A percentile compares a stretch with the other conserved stretches of the same genome.
Evolutionary conservation across 306 rosid genomes (phyloP).

Genomic region (Prunus padus): DNA sequence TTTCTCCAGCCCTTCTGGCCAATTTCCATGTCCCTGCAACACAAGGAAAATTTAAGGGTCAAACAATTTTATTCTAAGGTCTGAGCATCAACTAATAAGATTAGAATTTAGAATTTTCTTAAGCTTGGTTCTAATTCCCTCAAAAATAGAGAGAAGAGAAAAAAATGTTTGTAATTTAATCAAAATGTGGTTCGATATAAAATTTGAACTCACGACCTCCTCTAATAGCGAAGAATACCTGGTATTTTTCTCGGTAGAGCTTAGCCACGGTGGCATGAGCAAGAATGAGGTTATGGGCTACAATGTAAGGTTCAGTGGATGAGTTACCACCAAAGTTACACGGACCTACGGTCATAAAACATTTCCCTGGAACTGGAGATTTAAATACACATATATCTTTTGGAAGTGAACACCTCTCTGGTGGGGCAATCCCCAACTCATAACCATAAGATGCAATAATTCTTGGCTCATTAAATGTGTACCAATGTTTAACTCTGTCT

Average conservation of each 20-base stretch:
- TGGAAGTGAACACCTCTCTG: slow-evolving; percentile 52
- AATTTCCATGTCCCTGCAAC: not conserved
- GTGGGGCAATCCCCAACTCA: slow-evolving; percentile 43
- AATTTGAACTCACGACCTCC: not conserved
- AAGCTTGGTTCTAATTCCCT: not conserved
- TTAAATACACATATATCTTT: slow-evolving; percentile 35
- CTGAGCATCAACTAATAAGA: too few species aligned
- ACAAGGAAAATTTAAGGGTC: not conserved
- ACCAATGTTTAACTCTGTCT: slow-evolving; percentile 58
- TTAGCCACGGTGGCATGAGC: slow-evolving; percentile 33
- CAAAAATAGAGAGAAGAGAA: too few species aligned
- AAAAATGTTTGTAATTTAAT: too few species aligned
- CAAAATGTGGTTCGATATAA: not conserved
- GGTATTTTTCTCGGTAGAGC: slow-evolving; percentile 31
- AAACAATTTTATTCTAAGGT: not conserved
- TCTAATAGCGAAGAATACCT: slow-evolving; percentile 15
- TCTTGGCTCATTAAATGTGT: slow-evolving; percentile 48
- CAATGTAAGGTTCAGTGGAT: slow-evolving; percentile 34
- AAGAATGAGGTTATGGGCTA: slow-evolving; percentile 35
- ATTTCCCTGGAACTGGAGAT: slow-evolving; percentile 33
- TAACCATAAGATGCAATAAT: slow-evolving; percentile 27
- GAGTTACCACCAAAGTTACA: slow-evolving; percentile 27
- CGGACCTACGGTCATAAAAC: slow-evolving; percentile 31
- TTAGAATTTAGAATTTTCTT: not conserved
- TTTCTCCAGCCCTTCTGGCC: slow-evolving; percentile 32